Evolutionary conservation across 768 basidiomycete genomes (phyloP).

Genomic region (Amanita inopinata): DNA sequence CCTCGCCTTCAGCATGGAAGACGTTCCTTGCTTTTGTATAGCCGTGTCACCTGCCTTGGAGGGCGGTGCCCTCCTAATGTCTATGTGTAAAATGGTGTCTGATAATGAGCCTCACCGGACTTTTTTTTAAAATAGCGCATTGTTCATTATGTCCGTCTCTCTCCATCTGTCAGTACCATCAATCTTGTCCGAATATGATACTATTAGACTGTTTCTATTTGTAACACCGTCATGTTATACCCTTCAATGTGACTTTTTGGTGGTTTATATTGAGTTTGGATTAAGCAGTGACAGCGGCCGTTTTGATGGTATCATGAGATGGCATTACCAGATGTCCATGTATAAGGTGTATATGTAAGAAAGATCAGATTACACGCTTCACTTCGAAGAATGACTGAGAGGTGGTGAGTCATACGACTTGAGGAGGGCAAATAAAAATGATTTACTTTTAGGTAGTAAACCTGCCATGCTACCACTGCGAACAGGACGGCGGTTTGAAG

Average conservation of each 20-base stretch:
- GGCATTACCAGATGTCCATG: conserved; percentile 1
- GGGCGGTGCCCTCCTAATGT: too few relatives aligned
- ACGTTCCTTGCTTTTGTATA: too few relatives aligned
- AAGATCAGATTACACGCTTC: conserved; percentile 67
- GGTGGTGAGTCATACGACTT: conserved; percentile 5
- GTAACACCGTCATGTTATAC: background rate
- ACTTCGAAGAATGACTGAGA: conserved; percentile 82
- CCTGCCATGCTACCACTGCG: conserved; percentile 90
- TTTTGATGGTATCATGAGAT: background rate
- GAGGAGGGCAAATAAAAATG: conserved; percentile 10
- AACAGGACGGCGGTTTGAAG: conserved; percentile 82
- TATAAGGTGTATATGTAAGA: conserved; percentile 8
- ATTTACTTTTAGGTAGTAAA: conserved; percentile 88
- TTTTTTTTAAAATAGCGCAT: too few relatives aligned
- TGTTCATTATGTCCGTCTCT: conserved; percentile 18
- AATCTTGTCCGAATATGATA: conserved; percentile 3
- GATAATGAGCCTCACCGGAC: too few relatives aligned
- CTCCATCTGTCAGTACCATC: background rate
- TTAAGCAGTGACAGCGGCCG: too few relatives aligned
- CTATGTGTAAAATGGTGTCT: too few relatives aligned
- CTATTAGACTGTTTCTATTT: background rate
- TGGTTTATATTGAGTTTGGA: too few relatives aligned
- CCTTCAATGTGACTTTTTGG: too few relatives aligned
- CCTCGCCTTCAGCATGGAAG: too few relatives aligned
- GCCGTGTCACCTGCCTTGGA: too few relatives aligned